phyloP scores from a whole-genome alignment of 148 eudicot genomes.

The Rhododendron molle region DNA sequence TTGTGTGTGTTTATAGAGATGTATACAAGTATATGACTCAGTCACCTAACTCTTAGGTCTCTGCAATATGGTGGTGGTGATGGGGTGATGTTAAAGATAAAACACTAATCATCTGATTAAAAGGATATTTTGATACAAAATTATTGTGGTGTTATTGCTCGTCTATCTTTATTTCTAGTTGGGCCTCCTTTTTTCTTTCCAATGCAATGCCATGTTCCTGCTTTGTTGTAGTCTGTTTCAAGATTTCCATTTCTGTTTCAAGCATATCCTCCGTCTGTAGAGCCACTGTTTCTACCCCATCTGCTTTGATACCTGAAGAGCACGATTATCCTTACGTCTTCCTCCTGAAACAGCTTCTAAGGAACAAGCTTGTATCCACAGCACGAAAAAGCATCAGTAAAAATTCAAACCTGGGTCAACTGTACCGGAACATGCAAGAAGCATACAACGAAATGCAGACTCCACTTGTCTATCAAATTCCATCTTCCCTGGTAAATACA shows the following conservation, averaged over 20 bases:
- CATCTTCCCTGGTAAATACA: slow-evolving; percentile 59
- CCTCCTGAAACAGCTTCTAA: slow-evolving; percentile 56
- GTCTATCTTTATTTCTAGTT: background rate
- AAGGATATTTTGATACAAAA: background rate
- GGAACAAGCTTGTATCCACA: slow-evolving; percentile 79
- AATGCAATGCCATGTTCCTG: slow-evolving; percentile 3
- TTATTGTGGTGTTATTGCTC: background rate
- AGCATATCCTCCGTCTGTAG: background rate
- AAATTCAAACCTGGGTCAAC: slow-evolving; percentile 67
- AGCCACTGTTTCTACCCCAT: background rate
- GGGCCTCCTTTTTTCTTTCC: background rate
- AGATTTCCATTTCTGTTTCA: background rate
- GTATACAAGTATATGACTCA: background rate
- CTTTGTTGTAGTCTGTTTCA: background rate
- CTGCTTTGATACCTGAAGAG: background rate
- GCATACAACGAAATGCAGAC: slow-evolving; percentile 93
- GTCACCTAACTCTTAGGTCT: background rate
- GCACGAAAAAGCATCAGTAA: slow-evolving; percentile 70
- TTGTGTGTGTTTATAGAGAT: too few relatives aligned
- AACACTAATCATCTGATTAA: background rate
- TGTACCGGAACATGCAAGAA: slow-evolving; percentile 76
- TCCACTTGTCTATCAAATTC: slow-evolving; percentile 84
- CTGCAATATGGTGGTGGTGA: background rate
- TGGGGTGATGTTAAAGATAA: background rate
- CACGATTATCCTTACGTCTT: background rate